These are phyloP conservation scores for Magnusiomyces tetraspermus DNA, from an alignment of 1,139 yeast species.

Conservation along the genomic window DNA sequence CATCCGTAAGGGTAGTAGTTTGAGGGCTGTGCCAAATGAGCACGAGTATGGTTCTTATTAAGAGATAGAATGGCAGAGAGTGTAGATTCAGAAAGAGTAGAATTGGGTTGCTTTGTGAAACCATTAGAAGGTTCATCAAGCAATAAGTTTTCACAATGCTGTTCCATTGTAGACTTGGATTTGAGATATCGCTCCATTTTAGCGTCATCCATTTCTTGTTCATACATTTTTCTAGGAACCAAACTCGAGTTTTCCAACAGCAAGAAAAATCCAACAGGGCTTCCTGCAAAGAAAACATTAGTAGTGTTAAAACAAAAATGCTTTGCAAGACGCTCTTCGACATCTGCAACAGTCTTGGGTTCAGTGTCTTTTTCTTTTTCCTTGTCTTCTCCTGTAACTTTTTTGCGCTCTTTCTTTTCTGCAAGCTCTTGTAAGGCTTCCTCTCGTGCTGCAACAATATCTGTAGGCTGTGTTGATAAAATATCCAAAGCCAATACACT, in stretches of 20 bases:
- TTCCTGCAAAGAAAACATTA: constrained; percentile 72
- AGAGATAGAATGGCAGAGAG: background rate
- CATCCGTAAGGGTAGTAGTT: constrained; percentile 30
- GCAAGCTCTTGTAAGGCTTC: background rate
- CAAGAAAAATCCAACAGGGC: constrained; percentile 77
- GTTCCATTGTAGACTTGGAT: constrained; percentile 2
- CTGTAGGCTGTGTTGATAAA: constrained; percentile 48
- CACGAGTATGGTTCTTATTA: background rate
- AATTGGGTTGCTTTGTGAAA: background rate
- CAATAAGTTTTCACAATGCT: background rate
- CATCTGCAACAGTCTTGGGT: no score
- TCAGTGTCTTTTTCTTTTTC: constrained; percentile 5
- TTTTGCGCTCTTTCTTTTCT: constrained; percentile 2
- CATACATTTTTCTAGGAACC: constrained; percentile 23
- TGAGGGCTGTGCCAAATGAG: background rate
- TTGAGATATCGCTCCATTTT: background rate
- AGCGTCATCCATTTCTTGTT: constrained; percentile 10
- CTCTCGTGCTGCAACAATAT: background rate
- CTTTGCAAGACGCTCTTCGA: background rate
- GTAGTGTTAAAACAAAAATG: constrained; percentile 56
- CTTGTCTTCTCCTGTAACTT: background rate
- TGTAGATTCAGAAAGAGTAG: background rate
- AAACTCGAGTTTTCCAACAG: constrained; percentile 25
- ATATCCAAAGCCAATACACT: constrained; percentile 78
- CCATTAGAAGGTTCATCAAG: constrained; percentile 1